Base-by-base conservation (phyloP, 345 rosid species). In the Abelmoschus esculentus region DNA sequence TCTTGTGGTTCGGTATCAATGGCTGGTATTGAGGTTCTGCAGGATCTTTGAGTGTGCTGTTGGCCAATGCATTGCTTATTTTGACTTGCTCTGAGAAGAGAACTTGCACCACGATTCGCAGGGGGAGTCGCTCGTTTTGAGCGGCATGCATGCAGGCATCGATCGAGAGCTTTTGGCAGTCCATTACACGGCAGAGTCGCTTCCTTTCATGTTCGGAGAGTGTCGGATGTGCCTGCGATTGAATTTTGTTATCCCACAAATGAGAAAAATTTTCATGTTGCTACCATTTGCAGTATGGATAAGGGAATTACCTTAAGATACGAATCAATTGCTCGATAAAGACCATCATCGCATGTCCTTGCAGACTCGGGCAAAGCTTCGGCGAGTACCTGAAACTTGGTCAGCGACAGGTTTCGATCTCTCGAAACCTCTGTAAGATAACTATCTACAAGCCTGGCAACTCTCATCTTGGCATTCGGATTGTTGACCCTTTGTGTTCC, bases 61-160 rank as follows among this genome's bases (percentile, higher is more conserved):
- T 91, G 63, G 96, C 93, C 2, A 95, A 72, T 40, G 96, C 91
- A 42, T 90, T 91, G 82, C 93, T 91, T 69, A 91, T 89, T 68
- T 95, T 95, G 8, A 95, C 90, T 78, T 95, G 99, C 73, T 95
- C 97, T 0, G 97, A 91, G 86, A 95, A 95, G 52, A 95, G 96
- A 13, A 95, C 97, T 74, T 95, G 99, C 55, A 95, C 93, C 44
- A 95, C 99, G 5, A 95, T 90, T 66, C 99, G 70, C 2, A 95
- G 66, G 0, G 99, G 99, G 5, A 95, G 90, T 73, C 99, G 67
- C 77, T 95, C 99, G 70, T 95, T 95, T 71, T 91, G 99, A 1
- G 99, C 99, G 5, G 96, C 99, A 26, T 95, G 99, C 96, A 91
- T 84, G 71, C 99, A 90, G 1, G 99, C 99, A 47, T 95, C 99